Conservation (phyloP, 257 asterid species). For the Leptodermis oblonga region DNA sequence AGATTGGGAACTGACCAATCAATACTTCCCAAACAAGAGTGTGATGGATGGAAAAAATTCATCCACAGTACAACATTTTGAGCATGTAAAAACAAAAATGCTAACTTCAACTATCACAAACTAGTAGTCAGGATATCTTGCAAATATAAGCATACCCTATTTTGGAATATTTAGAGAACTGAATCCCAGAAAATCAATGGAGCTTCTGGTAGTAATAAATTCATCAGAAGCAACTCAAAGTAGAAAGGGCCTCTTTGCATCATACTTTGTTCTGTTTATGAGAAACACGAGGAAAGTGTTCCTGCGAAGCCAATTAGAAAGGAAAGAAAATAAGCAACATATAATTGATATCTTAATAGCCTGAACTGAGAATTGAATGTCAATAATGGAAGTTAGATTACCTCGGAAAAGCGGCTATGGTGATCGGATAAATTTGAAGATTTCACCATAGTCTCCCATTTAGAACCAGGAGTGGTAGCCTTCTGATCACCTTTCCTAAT, state of each 20-base stretch:
- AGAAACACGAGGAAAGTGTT: constrained; percentile 47
- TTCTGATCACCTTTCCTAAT: constrained; percentile 46
- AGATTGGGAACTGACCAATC: not conserved
- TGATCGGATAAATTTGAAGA: constrained; percentile 45
- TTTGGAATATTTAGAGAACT: not conserved
- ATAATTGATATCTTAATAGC: not conserved
- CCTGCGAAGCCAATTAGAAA: constrained; percentile 34
- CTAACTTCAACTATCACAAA: not conserved
- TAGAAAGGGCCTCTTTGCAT: constrained; percentile 8
- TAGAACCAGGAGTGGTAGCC: constrained; percentile 33
- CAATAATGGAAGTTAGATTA: constrained; percentile 20
- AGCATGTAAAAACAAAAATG: not conserved
- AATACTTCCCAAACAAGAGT: constrained; percentile 7
- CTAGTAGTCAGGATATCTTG: not conserved
- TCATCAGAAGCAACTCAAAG: constrained; percentile 2
- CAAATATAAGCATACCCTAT: not conserved
- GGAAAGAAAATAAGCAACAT: not conserved
- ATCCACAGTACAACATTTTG: constrained; percentile 1
- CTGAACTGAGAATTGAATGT: not conserved
- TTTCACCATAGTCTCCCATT: constrained; percentile 89
- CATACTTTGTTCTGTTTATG: constrained; percentile 38
- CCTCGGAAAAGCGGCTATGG: constrained; percentile 67
- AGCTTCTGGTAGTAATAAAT: not conserved
- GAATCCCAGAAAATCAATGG: constrained; percentile 6
- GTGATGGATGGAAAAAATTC: constrained; percentile 6